Evolutionary conservation across 2,329 filamentous ascomycete species (phyloP), one percentile per base, ranked within the genome.

Genomic region (Elsinoe fawcettii): DNA sequence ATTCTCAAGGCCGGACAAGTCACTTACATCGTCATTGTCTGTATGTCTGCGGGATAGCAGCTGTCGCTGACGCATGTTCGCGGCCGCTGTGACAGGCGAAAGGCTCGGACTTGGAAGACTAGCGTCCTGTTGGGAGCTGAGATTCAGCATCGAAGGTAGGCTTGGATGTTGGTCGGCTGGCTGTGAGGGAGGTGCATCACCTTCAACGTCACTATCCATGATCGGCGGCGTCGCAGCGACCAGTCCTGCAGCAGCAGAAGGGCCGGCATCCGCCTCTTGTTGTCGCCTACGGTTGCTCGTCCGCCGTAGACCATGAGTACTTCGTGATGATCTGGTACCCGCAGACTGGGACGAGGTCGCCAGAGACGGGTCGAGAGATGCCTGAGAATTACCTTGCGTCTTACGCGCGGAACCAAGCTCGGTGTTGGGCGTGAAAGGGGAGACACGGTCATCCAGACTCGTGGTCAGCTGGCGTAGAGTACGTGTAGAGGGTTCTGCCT

Each of bases 101-200:
- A 99, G 75, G 66, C 93, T 91, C 32, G 93, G 93, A 70, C 93
- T 99, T 55, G 93, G 93, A 60, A 99, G 78, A 72, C 90, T 96
- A 62, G 89, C 90, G 75, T 96, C 92, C 69, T 93, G 88, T 37
- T 86, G 84, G 58, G 84, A 82, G 56, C 86, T 80, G 47, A 46
- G 6, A 37, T 84, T 86, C 65, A 90, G 85, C 51, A 91, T 77
- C 34, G 74, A 74, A 9, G 79, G 74, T 55, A 75, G 67, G 43
- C 23, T 22, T 8, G 39, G 51, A 49, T 53, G 57, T 18, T 39
- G 43, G 16, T 53, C 62, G 60, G 22, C 39, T 51, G 57, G 55
- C 22, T 34, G 51, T 55, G 27, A 55, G 16, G 46, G 41, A 9
- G 55, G 60, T 22, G 57, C 58, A 73, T 74, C 66, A 72, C 81